Conservation (phyloP, 2,329 filamentous ascomycete species). For the Arthrobotrys megalospora region DNA sequence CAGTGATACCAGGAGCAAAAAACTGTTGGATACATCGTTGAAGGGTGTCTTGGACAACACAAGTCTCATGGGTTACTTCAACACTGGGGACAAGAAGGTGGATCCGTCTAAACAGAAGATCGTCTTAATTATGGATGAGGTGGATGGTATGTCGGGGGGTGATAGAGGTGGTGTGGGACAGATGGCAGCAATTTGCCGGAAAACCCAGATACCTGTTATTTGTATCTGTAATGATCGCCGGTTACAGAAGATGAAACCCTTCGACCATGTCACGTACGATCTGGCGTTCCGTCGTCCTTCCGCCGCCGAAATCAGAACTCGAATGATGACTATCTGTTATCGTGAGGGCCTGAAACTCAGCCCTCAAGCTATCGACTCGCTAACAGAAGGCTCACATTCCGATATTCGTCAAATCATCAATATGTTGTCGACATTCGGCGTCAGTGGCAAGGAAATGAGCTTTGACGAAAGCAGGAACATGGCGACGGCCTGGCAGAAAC, state of each 20-base stretch:
- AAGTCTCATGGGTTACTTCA: slow-evolving; percentile 91
- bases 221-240: slow-evolving; percentile 97
- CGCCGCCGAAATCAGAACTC: slow-evolving; percentile 88
- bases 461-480: slow-evolving; percentile 91
- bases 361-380: slow-evolving; percentile 84
- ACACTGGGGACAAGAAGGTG: slow-evolving; percentile 84
- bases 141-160: slow-evolving; percentile 98
- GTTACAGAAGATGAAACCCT: slow-evolving; percentile 97
- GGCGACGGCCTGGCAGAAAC: slow-evolving; percentile 98
- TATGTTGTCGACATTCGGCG: slow-evolving; percentile 94
- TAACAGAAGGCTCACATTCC: slow-evolving; percentile 95
- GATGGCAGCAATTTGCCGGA: slow-evolving; percentile 93
- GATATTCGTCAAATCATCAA: slow-evolving; percentile 99
- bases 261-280: slow-evolving; percentile 87
- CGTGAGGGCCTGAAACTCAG: slow-evolving; percentile 91
- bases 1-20: slow-evolving; percentile 95
- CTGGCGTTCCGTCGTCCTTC: slow-evolving; percentile 90
- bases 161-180: slow-evolving; percentile 96
- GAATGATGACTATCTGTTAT: slow-evolving; percentile 95
- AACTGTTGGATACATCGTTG: slow-evolving; percentile 89
- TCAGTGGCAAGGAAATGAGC: slow-evolving; percentile 80
- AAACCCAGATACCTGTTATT: slow-evolving; percentile 89
- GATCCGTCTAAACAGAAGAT: slow-evolving; percentile 90
- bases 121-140: slow-evolving; percentile 98
- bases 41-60: slow-evolving; percentile 93